Evolutionary conservation across 2,329 filamentous ascomycete species (phyloP), one percentile per base, ranked within the genome.

Genomic region (Exophiala sp.): DNA sequence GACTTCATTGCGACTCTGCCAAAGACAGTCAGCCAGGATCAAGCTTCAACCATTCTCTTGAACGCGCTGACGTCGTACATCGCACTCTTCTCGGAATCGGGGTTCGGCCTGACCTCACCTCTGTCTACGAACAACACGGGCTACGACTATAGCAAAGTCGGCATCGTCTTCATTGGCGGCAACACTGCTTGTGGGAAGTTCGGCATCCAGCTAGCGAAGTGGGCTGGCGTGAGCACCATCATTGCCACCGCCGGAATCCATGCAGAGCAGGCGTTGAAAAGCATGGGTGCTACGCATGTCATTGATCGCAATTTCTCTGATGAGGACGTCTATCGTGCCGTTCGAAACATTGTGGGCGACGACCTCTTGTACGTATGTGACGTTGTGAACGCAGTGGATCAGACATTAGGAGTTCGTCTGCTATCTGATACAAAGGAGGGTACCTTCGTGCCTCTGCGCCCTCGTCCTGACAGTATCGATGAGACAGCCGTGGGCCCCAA

Each of bases 281-380:
- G 11, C 1, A 24, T 47, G 7, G 45, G 45, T 16, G 45, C 34
- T 5, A 47, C 32, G 5, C 45, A 24, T 38, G 32, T 47, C 9
- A 47, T 47, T 11, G 45, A 47, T 20, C 33, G 45, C 2, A 38
- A 18, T 29, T 8, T 39, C 2, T 14, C 45, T 2, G 45, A 47
- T 10, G 45, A 47, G 14, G 33, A 47, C 14, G 29, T 47, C 33
- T 18, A 38, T n/a, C 20, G 18, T 9, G 11, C 36, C 14, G 34
- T 47, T 21, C 45, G 34, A 6, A 6, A 33, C 12, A 38, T 38
- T 12, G 18, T 38, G 16, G 45, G 45, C 12, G 45, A 47, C 14
- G 45, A 47, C 20, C 29, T 47, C 10, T 20, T 47, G 16, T 47
- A 47, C 45, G 45, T 47, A 16, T 20, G 36, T 16, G 45, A 47